A percentile compares a stretch with the other conserved stretches of the same genome.
Conservation (phyloP, 306 rosid genomes). For the Purshia tridentata region DNA sequence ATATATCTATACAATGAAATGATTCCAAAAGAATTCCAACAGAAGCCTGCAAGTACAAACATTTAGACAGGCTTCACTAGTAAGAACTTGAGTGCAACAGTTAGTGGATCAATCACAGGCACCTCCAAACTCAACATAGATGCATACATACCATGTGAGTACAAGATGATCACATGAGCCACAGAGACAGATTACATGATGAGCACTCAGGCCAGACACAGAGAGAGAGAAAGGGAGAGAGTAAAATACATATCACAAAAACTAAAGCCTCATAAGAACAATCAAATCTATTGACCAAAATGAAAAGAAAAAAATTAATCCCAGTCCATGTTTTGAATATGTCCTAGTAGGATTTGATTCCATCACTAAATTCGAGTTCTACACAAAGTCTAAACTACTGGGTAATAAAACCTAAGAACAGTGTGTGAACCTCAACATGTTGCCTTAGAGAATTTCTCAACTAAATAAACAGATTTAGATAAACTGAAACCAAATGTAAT, state of each 20-base stretch:
- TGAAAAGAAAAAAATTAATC: no score
- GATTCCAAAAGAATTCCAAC: neutral
- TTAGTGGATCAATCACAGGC: neutral
- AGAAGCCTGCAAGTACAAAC: neutral
- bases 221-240: neutral
- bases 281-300: neutral
- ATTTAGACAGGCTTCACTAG: neutral
- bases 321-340: neutral
- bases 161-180: neutral
- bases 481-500: neutral
- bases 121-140: neutral
- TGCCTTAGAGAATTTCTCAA: neutral
- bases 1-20: constrained; percentile 25
- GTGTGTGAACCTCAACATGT: neutral
- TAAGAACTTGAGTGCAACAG: neutral
- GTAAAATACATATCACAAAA: no score
- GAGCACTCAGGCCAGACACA: neutral
- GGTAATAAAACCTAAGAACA: neutral
- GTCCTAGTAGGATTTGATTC: neutral
- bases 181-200: no score
- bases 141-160: neutral
- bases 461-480: no score
- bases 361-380: neutral
- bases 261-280: neutral
- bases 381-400: neutral